Percentiles rank a stretch among this genome's conserved stretches.
These are phyloP conservation scores for Sarocladium strictum DNA, from an alignment of 2,329 filamentous ascomycete genomes.

Conservation along the genomic window DNA sequence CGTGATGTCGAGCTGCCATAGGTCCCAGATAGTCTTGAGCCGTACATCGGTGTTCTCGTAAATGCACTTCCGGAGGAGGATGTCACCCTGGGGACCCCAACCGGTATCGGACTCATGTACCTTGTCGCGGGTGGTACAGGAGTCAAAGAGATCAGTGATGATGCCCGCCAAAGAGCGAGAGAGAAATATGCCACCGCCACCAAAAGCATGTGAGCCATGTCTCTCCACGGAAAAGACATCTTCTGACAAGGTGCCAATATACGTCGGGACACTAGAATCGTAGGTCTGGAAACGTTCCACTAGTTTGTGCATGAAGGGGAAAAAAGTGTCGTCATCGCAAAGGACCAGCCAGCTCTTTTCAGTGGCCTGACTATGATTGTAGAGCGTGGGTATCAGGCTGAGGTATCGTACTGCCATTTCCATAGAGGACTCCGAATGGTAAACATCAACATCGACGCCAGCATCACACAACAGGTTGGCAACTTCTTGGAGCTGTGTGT, in stretches of 20 bases:
- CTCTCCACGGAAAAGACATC: conserved; percentile 53
- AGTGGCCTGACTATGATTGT: conserved; percentile 41
- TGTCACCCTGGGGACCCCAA: conserved; percentile 56
- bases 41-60: conserved; percentile 55
- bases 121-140: conserved; percentile 44
- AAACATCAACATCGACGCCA: conserved; percentile 53
- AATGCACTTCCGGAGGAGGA: conserved; percentile 56
- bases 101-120: conserved; percentile 49
- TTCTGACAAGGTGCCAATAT: conserved; percentile 57
- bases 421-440: conserved; percentile 44
- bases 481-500: conserved; percentile 44
- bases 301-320: conserved; percentile 51
- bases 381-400: conserved; percentile 47
- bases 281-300: conserved; percentile 44
- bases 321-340: conserved; percentile 62
- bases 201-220: conserved; percentile 59
- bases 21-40: conserved; percentile 49
- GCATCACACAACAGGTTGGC: conserved; percentile 37
- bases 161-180: conserved; percentile 43
- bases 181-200: conserved; percentile 58
- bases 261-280: conserved; percentile 46
- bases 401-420: conserved; percentile 56
- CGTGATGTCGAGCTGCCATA: conserved; percentile 57
- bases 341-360: conserved; percentile 54
- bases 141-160: conserved; percentile 37